A percentile compares a stretch with the other conserved stretches of the same genome.
Evolutionary conservation across 345 rosid species (phyloP).

Genomic region (Cardamine resedifolia): DNA sequence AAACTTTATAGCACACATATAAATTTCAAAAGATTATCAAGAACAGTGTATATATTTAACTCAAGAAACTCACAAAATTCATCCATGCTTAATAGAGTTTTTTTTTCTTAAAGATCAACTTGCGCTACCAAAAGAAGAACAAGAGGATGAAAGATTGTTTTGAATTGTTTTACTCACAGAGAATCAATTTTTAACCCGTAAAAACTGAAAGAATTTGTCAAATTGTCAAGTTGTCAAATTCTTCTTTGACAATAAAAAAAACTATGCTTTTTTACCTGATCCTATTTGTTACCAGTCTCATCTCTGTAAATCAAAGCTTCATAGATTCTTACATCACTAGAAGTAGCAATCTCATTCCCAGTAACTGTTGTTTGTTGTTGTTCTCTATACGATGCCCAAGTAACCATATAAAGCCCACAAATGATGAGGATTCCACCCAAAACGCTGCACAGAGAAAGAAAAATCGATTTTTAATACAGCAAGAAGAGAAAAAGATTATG

Average conservation of each 20-base stretch:
- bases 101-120: too few species aligned
- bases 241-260: constrained; percentile 24
- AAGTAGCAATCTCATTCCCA: constrained; percentile 23
- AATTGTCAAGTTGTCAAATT: too few species aligned
- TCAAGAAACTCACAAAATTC: too few species aligned
- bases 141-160: neutral
- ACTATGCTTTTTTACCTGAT: constrained; percentile 36
- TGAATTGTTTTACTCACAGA: neutral
- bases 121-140: neutral
- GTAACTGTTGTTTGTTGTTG: constrained; percentile 41
- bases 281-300: constrained; percentile 29
- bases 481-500: neutral
- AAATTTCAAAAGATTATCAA: too few species aligned
- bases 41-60: too few species aligned
- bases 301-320: constrained; percentile 65
- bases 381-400: constrained; percentile 81
- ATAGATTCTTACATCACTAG: constrained; percentile 35
- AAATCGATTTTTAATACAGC: neutral
- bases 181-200: neutral
- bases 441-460: constrained; percentile 45
- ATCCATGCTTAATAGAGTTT: too few species aligned
- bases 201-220: neutral
- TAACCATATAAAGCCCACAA: constrained; percentile 82
- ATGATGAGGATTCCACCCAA: constrained; percentile 80
- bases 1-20: too few species aligned